Conservation (phyloP, 2,329 filamentous ascomycete genomes). For the Fusarium agapanthi region DNA sequence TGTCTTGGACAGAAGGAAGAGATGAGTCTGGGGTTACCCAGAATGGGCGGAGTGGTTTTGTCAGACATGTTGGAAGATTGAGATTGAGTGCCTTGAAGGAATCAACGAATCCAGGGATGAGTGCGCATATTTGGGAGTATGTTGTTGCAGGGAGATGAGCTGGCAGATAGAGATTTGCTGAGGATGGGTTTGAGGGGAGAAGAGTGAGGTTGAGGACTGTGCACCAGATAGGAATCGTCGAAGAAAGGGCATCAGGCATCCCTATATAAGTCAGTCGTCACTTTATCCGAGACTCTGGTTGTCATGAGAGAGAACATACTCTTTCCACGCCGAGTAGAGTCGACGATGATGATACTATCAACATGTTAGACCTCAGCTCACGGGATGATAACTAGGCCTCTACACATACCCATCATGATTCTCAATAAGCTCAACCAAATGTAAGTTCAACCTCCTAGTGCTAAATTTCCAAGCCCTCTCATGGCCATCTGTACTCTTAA, state of each 20-base stretch:
- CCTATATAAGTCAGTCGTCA: constrained; percentile 51
- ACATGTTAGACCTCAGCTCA: not conserved
- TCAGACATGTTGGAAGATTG: constrained; percentile 63
- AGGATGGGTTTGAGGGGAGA: constrained; percentile 66
- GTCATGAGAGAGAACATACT: constrained; percentile 55
- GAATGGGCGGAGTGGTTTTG: constrained; percentile 77
- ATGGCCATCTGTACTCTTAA: constrained; percentile 98
- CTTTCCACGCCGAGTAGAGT: constrained; percentile 92
- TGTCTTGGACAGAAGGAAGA: constrained; percentile 47
- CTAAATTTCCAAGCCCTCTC: constrained; percentile 91
- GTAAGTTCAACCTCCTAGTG: constrained; percentile 82
- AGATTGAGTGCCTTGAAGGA: constrained; percentile 65
- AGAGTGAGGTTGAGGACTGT: constrained; percentile 82
- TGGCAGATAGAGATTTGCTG: constrained; percentile 72
- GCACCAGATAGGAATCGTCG: constrained; percentile 95
- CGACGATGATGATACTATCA: constrained; percentile 79
- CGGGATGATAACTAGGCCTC: not conserved
- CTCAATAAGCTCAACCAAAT: constrained; percentile 75
- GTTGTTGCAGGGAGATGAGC: constrained; percentile 76
- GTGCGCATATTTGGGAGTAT: constrained; percentile 76
- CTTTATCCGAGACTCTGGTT: not conserved
- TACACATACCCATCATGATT: constrained; percentile 69
- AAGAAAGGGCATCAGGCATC: constrained; percentile 94
- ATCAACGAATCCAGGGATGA: constrained; percentile 64
- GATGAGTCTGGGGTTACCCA: constrained; percentile 81